A percentile compares a stretch with the other conserved stretches of the same genome.
Evolutionary conservation across 805 yeast genomes (phyloP).

Genomic region (Candida nitratophila): DNA sequence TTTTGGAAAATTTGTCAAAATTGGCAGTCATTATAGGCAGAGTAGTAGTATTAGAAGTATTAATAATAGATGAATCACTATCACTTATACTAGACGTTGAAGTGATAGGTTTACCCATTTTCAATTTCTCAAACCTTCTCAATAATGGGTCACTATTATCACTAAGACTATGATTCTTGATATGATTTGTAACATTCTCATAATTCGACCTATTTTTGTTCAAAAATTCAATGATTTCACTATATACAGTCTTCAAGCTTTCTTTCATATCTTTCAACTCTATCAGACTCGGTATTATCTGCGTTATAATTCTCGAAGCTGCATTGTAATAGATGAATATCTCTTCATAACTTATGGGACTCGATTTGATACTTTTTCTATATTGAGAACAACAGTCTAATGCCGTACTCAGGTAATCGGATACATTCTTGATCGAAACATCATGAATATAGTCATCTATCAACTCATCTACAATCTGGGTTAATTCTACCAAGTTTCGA

Average conservation of each 20-base stretch:
- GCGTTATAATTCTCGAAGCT: slow-evolving; percentile 19
- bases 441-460: slow-evolving; percentile 1
- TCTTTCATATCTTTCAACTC: slow-evolving; percentile 3
- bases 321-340: slow-evolving; percentile 19
- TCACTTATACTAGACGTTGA: not conserved
- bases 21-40: no score
- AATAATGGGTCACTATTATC: slow-evolving; percentile 6
- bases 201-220: slow-evolving; percentile 10
- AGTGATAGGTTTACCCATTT: slow-evolving; percentile 3
- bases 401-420: slow-evolving; percentile 17
- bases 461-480: slow-evolving; percentile 8
- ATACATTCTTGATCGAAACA: slow-evolving; percentile 3
- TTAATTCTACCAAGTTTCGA: slow-evolving; percentile 9
- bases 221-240: slow-evolving; percentile 12
- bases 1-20: slow-evolving; percentile 5
- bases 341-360: slow-evolving; percentile 14
- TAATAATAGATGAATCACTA: no score
- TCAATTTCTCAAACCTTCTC: slow-evolving; percentile 15
- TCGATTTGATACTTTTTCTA: slow-evolving; percentile 6
- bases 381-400: slow-evolving; percentile 20
- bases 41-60: no score
- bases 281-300: slow-evolving; percentile 16
- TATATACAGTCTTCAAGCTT: slow-evolving; percentile 11
- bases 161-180: slow-evolving; percentile 3
- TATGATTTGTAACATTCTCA: slow-evolving; percentile 7